Conservation (phyloP, 1,284 basidiomycete genomes). For the Dichomitus squalens region DNA sequence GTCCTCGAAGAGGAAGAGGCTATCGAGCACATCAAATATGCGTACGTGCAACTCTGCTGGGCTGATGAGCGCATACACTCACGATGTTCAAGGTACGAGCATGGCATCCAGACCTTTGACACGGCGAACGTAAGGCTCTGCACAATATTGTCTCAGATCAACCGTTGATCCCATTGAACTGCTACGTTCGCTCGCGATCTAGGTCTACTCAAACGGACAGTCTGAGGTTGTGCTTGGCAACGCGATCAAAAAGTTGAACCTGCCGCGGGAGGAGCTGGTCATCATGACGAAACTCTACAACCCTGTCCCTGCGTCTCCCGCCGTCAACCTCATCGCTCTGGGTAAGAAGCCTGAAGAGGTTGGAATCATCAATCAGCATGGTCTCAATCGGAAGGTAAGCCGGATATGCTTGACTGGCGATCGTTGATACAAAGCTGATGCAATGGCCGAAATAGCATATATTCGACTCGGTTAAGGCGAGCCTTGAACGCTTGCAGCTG, state of each 20-base stretch:
- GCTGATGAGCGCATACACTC: no score
- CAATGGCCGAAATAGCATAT: conserved; percentile 50
- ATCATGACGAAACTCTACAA: conserved; percentile 73
- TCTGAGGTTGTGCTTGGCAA: conserved; percentile 79
- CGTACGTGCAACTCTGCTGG: no score
- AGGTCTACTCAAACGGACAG: conserved; percentile 52
- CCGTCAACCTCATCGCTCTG: neutral
- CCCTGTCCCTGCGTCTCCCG: no score
- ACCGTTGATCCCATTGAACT: no score
- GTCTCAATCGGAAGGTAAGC: conserved; percentile 35
- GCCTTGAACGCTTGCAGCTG: conserved; percentile 64
- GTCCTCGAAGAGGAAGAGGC: no score
- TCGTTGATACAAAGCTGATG: neutral
- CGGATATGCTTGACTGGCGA: neutral
- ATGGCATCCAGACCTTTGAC: conserved; percentile 54
- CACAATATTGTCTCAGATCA: neutral
- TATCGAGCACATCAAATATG: conserved; percentile 43
- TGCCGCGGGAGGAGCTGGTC: conserved; percentile 79
- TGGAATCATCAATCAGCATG: conserved; percentile 38
- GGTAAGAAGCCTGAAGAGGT: conserved; percentile 3
- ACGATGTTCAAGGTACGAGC: conserved; percentile 27
- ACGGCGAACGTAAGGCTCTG: conserved; percentile 44
- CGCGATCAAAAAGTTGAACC: conserved; percentile 71
- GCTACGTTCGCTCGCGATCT: no score
- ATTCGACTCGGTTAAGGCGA: conserved; percentile 72